A percentile compares a stretch with the other conserved stretches of the same genome.
Conservation (phyloP, 805 yeast species). For the Zygotorulaspora florentina region DNA sequence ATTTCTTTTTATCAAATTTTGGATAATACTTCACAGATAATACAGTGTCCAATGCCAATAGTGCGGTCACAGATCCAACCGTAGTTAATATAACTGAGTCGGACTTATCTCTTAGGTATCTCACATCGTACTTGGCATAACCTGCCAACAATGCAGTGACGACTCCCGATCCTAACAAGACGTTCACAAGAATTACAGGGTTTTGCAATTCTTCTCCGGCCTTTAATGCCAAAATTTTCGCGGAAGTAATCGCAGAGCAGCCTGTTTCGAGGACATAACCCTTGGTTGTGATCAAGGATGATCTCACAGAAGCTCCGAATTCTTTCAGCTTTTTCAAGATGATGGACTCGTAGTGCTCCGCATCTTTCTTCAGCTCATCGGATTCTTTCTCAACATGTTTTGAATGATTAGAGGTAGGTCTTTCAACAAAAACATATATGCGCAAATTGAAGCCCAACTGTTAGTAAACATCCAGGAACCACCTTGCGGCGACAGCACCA, state of each 20-base stretch:
- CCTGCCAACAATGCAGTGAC: slow-evolving; percentile 47
- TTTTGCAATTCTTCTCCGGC: slow-evolving; percentile 46
- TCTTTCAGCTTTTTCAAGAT: slow-evolving; percentile 2
- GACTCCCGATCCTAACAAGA: slow-evolving; percentile 46
- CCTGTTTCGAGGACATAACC: slow-evolving; percentile 2
- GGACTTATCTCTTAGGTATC: slow-evolving; percentile 40
- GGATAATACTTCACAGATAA: slow-evolving; percentile 53
- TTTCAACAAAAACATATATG: slow-evolving; percentile 14
- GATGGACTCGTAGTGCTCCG: slow-evolving; percentile 16
- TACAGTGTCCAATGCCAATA: slow-evolving; percentile 51
- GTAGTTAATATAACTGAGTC: slow-evolving; percentile 47
- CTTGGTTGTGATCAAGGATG: neutral
- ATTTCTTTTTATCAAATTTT: slow-evolving; percentile 44
- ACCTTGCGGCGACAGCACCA: neutral
- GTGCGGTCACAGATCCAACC: slow-evolving; percentile 50
- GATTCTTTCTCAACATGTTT: slow-evolving; percentile 16
- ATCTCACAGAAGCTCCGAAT: slow-evolving; percentile 10
- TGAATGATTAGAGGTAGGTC: slow-evolving; percentile 12
- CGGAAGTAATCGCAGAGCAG: slow-evolving; percentile 18
- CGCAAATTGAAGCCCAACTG: slow-evolving; percentile 12
- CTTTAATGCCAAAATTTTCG: slow-evolving; percentile 13
- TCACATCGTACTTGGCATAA: slow-evolving; percentile 47
- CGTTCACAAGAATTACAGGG: slow-evolving; percentile 57
- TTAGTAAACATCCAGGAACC: slow-evolving; percentile 4
- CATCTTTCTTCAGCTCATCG: slow-evolving; percentile 31